Base-by-base conservation (phyloP, 768 basidiomycete species). In the Trametes cubensis region DNA sequence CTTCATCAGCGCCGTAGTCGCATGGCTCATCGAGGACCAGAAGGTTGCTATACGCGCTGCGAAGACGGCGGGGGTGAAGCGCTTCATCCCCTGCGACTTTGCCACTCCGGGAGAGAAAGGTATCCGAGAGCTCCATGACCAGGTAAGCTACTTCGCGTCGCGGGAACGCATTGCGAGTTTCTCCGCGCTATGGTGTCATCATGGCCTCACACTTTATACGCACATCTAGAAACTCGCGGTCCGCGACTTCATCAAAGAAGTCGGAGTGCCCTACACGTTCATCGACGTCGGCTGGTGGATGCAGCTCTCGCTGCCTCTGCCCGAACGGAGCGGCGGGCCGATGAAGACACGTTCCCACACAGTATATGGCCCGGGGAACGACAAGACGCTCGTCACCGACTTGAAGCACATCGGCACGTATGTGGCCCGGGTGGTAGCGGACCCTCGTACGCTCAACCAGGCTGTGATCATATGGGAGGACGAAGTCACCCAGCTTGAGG, bases 391-490 rank as follows among this genome's bases (percentile, higher is more conserved):
- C 20, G 56, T 72, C 44, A 73, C 69, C 0, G 64, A 72, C 53
- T 41, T 65, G 18, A 44, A 66, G 21, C 66, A 70, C 58, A 71
- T 75, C 51, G 72, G 72, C 1, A 40, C 21, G 1, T 74, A 70
- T 60, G 72, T 75, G 40, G 71, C 66, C 13, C 70, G 66, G 26
- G 73, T 76, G 45, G 65, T 76, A 45, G 66, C 66, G 15, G 75
- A 76, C 48, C 58, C 65, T 30, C 64, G 74, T 8, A 76, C 75
- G n/a, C 46, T 75, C 26, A 75, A 77, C 61, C 70, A 70, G 34
- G 66, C 48, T n/a, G n/a, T n/a, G n/a, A n/a, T n/a, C n/a, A n/a
- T n/a, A n/a, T n/a, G n/a, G n/a, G n/a, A n/a, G n/a, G 21, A 74
- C 11, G 69, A 73, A 38, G 26, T 68, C 10, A 70, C 67, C 4